These are phyloP conservation scores for Eragrostis curvula DNA, from an alignment of 176 grass and related monocot species.

Conservation along the genomic window DNA sequence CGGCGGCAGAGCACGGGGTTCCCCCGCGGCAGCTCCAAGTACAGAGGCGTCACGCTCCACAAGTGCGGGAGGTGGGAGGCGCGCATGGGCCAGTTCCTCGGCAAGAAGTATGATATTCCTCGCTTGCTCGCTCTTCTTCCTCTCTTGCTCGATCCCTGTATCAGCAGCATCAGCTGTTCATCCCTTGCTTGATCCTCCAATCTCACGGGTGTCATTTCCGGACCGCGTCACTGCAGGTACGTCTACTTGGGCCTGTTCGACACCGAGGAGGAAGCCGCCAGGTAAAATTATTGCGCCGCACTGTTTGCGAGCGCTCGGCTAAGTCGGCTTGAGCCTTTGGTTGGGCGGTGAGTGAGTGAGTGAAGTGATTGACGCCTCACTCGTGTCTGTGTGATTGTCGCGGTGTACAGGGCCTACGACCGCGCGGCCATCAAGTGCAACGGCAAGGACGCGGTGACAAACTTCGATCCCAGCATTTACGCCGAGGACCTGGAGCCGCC, in stretches of 20 bases:
- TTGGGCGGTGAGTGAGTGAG: conserved; percentile 20
- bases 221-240: conserved; percentile 52
- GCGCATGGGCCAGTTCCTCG: conserved; percentile 94
- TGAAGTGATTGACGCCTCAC: conserved; percentile 40
- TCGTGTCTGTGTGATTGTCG: conserved; percentile 39
- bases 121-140: neutral
- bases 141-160: neutral
- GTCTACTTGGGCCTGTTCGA: conserved; percentile 90
- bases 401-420: conserved; percentile 67
- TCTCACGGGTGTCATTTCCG: conserved; percentile 21
- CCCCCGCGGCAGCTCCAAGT: conserved; percentile 96
- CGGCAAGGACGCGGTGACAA: conserved; percentile 84
- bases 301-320: conserved; percentile 12
- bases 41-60: conserved; percentile 91
- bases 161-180: neutral
- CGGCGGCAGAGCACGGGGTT: conserved; percentile 89
- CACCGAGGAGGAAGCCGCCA: conserved; percentile 89
- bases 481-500: conserved; percentile 62
- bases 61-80: conserved; percentile 99
- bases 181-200: neutral
- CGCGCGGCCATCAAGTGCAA: conserved; percentile 87
- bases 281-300: conserved; percentile 58
- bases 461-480: conserved; percentile 81
- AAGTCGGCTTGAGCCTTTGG: neutral
- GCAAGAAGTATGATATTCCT: conserved; percentile 98